Percentiles rank a stretch among this genome's conserved stretches.
Evolutionary conservation across 257 asterid genomes (phyloP).

Genomic region (Thymus quinquecostatus): DNA sequence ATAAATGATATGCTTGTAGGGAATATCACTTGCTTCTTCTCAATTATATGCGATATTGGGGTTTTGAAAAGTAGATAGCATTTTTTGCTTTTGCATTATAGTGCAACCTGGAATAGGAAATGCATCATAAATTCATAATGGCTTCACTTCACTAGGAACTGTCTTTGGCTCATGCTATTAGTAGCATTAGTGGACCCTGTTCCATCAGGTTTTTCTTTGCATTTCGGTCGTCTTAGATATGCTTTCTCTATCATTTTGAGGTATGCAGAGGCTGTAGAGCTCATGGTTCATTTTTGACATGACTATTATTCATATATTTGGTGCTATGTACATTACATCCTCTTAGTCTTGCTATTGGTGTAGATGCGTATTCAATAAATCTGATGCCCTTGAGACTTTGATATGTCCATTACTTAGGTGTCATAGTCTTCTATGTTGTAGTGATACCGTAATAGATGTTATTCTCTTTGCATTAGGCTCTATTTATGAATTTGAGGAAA

Average conservation of each 20-base stretch:
- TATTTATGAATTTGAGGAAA: constrained; percentile 13
- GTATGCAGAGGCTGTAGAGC: constrained; percentile 1
- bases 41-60: background rate
- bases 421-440: constrained; percentile 9
- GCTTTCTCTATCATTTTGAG: constrained; percentile 2
- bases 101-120: background rate
- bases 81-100: constrained; percentile 13
- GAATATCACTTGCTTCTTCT: background rate
- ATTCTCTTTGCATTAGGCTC: background rate
- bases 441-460: background rate
- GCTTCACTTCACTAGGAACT: background rate
- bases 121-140: background rate
- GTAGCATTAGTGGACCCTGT: background rate
- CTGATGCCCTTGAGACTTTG: constrained; percentile 6
- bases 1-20: constrained; percentile 6
- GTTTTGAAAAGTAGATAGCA: constrained; percentile 18
- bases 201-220: background rate
- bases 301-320: constrained; percentile 1
- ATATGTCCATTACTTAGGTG: background rate
- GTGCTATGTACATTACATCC: background rate
- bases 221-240: background rate
- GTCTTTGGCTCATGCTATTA: background rate
- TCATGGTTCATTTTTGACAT: constrained; percentile 13
- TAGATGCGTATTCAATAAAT: constrained; percentile 18
- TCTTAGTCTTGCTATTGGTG: background rate